phyloP scores from a whole-genome alignment of 2,329 filamentous ascomycete genomes.

The Ramichloridium luteum region DNA sequence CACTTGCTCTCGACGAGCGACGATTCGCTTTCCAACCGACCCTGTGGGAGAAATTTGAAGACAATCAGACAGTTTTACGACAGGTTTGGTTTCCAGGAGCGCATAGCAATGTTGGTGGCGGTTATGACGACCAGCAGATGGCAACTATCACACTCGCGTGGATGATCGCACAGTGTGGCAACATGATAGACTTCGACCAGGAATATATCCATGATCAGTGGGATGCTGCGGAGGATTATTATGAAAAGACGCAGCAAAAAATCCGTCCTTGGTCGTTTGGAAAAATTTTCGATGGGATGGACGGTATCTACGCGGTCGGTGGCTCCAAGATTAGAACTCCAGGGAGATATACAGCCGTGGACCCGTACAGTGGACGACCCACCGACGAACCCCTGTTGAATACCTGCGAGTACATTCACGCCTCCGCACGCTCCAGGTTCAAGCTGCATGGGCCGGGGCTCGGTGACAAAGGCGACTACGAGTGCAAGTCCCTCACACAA shows the following conservation, averaged over 20 bases:
- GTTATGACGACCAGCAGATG: conserved; percentile 34
- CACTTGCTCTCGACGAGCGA: conserved; percentile 32
- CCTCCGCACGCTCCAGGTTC: conserved; percentile 34
- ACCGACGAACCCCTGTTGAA: conserved; percentile 34
- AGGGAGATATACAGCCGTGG: conserved; percentile 34
- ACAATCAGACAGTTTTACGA: conserved; percentile 32
- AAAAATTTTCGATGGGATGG: conserved; percentile 34
- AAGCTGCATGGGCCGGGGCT: conserved; percentile 35
- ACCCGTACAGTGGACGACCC: conserved; percentile 31
- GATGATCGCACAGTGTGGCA: conserved; percentile 44
- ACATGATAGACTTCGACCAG: conserved; percentile 36
- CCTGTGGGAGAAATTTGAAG: conserved; percentile 32
- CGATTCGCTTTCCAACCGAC: conserved; percentile 30
- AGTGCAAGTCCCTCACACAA: conserved; percentile 31
- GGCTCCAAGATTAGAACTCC: conserved; percentile 35
- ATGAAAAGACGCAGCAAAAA: conserved; percentile 29
- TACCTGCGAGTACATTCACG: conserved; percentile 42
- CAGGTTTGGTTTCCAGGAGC: conserved; percentile 40
- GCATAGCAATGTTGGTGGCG: conserved; percentile 36
- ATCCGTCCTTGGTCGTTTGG: conserved; percentile 38
- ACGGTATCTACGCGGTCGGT: conserved; percentile 36
- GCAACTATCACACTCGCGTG: conserved; percentile 43
- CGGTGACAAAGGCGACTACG: conserved; percentile 34
- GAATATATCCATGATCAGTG: conserved; percentile 38
- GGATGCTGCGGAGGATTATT: conserved; percentile 33